Base-by-base conservation (phyloP, 192 early-diverging fungal genomes). In the Spizellomyces punctatus region DNA sequence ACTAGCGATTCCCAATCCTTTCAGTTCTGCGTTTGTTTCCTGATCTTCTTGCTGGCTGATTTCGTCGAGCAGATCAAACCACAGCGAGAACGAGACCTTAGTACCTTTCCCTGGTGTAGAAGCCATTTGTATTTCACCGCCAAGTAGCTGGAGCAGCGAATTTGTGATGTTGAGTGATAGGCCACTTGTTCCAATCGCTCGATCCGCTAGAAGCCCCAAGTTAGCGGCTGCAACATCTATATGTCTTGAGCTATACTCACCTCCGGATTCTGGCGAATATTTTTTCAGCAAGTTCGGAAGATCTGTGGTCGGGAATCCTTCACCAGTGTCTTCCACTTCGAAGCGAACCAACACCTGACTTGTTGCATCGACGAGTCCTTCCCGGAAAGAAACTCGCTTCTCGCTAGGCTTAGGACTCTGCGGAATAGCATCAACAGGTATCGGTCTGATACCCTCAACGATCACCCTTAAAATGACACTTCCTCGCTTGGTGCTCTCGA, bases 271-370 rank as follows among this genome's bases (percentile, higher is more conserved):
- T 19, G 64, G 72, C 47, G 57, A 19, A 42, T 63, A 72, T 14
- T 14, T 66, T 64, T 66, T 65, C n/a, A 73, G 66, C 5, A 73
- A 46, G 19, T 65, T 66, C 7, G 72, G 64, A 47, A 73, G 50
- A 6, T 47, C 64, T 7, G 21, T 45, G n/a, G 45, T 65, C 5
- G 72, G 27, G 16, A 73, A 66, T 45, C 55, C 63, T 21, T 45
- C 17, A 5, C 72, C 72, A 47, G 72, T 73, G 43, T 73, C 72
- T 46, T 64, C 72, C n/a, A 73, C 57, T 59, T 73, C 72, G 47
- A 73, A 73, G 5, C 62, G 59, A 27, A 72, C 46, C 6, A 63
- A 22, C 7, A 45, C 71, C 57, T 72, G 71, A 27, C 36, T 62
- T 21, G n/a, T 36, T 10, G 56, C 5, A 21, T 68, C 54, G 19